Conservation (phyloP, 192 early-diverging fungal genomes). For the Allomyces macrogynus region DNA sequence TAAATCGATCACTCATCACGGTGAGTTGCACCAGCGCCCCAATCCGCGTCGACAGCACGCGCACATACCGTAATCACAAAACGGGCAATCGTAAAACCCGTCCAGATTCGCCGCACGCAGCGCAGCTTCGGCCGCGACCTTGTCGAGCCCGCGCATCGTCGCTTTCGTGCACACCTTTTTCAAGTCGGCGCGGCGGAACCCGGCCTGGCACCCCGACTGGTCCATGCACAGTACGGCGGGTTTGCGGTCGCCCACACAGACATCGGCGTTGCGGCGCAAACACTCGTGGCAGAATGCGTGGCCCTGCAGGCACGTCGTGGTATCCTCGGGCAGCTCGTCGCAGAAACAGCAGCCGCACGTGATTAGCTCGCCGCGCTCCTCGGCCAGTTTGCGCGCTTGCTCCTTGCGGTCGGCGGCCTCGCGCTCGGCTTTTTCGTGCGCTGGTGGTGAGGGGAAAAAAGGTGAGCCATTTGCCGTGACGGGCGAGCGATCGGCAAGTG, state of each 20-base stretch:
- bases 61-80: background rate
- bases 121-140: background rate
- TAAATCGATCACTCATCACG: background rate
- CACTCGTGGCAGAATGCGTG: background rate
- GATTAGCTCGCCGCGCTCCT: background rate
- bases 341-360: background rate
- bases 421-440: background rate
- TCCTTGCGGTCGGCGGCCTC: background rate
- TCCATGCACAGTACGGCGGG: background rate
- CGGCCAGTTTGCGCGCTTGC: background rate
- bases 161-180: background rate
- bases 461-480: too few relatives aligned
- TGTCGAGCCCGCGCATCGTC: background rate
- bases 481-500: too few relatives aligned
- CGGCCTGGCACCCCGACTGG: background rate
- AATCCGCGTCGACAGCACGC: background rate
- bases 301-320: background rate
- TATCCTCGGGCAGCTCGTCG: background rate
- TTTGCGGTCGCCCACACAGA: background rate
- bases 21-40: too few relatives aligned
- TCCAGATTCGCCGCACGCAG: background rate
- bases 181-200: background rate
- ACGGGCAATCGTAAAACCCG: background rate
- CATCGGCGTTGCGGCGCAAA: background rate
- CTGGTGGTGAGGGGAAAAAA: too few relatives aligned